Base-by-base conservation (phyloP, 2,329 filamentous ascomycete genomes). In the Ceratocystis alfenasii region DNA sequence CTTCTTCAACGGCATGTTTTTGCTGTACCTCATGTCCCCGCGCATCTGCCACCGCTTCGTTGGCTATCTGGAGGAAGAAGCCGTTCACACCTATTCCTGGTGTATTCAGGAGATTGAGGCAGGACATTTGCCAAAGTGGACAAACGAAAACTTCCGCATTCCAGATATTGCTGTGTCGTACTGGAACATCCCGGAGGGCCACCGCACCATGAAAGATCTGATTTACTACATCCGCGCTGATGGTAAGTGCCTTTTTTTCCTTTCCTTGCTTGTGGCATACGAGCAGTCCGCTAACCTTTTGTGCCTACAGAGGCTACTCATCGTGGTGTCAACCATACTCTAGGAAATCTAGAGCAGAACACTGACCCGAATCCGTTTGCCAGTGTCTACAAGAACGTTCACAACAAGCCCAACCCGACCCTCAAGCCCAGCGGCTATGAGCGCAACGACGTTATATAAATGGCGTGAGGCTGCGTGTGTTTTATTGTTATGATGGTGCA, bases 21-120 rank as follows among this genome's bases (percentile, higher is more conserved):
- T 96, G 69, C 82, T 87, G 60, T 97, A 97, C 76, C 85, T 99
- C 44, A 72, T 96, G 68, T 90, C 87, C 1, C 93, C 94, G 5
- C 85, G 87, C 68, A 93, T 90, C 69, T 93, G 89, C 72, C 94
- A 99, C 75, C 87, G 94, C 57, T 97, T 99, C 75, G 92, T 97
- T 64, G 94, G 92, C 1, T 97, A 97, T 71, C 84, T 99, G 12
- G 94, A 99, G 76, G 94, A 99, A 75, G 94, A 99, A 76, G 94
- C 94, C 7, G 93, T 97, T 1, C 83, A 95, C 73, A 99, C 94
- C 0, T 99, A 99, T 78, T 94, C 90, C 0, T 86, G 91, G 62
- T 89, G 90, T 68, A 88, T 97, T 71, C 80, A 85, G 70, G 94
- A 97, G 72, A 83, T 99, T 28, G 92, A 97, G 67, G 81, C 82